A percentile compares a stretch with the other conserved stretches of the same genome.
Evolutionary conservation across 805 yeast genomes (phyloP).

Genomic region (Kluyveromyces siamensis): DNA sequence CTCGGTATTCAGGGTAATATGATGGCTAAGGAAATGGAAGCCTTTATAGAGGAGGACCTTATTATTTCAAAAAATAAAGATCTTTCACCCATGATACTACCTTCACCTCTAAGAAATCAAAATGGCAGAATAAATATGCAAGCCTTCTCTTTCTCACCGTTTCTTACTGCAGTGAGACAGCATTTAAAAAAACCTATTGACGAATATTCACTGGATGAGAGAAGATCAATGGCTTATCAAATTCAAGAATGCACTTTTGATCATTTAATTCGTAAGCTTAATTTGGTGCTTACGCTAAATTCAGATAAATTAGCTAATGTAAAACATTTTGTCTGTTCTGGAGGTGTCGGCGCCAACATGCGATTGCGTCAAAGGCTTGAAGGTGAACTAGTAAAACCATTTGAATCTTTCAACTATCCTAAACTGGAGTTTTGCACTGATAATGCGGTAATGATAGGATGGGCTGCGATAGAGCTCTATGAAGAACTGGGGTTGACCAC

Average conservation of each 20-base stretch:
- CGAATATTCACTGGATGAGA: constrained; percentile 13
- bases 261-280: constrained; percentile 62
- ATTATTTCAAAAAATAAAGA: constrained; percentile 2
- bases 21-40: constrained; percentile 79
- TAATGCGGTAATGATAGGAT: constrained; percentile 94
- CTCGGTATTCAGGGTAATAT: constrained; percentile 73
- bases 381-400: constrained; percentile 27
- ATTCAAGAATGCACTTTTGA: constrained; percentile 60
- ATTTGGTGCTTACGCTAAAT: constrained; percentile 35
- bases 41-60: constrained; percentile 29
- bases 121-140: constrained; percentile 36
- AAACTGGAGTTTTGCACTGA: constrained; percentile 74
- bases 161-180: constrained; percentile 45
- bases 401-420: constrained; percentile 54
- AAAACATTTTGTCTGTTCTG: constrained; percentile 67
- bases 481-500: constrained; percentile 40
- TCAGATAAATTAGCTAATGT: constrained; percentile 33
- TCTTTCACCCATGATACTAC: constrained; percentile 21
- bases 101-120: constrained; percentile 46
- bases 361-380: constrained; percentile 42
- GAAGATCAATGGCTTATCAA: constrained; percentile 44
- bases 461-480: constrained; percentile 87
- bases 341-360: constrained; percentile 86
- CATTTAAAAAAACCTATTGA: constrained; percentile 9
- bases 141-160: constrained; percentile 74